Evolutionary conservation across 1,284 basidiomycete species (phyloP).

Genomic region (Coniophora puteana): DNA sequence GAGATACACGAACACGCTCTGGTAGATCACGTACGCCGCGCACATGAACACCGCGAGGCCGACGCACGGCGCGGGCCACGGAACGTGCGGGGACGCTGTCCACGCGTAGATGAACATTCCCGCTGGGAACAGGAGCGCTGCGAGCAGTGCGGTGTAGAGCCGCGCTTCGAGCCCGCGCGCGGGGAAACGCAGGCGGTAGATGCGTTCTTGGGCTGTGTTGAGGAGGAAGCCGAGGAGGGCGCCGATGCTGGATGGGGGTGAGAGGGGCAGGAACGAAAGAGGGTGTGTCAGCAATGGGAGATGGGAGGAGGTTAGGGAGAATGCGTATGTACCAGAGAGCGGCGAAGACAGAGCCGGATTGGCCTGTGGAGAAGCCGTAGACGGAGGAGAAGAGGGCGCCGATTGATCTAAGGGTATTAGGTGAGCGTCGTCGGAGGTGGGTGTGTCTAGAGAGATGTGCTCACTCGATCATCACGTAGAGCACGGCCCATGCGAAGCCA

Average conservation of each 20-base stretch:
- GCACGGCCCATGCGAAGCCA: slow-evolving; percentile 72
- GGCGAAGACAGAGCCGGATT: slow-evolving; percentile 58
- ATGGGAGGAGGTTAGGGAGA: neutral
- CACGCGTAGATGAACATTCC: slow-evolving; percentile 69
- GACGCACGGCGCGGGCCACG: slow-evolving; percentile 55
- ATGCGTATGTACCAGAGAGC: slow-evolving; percentile 48
- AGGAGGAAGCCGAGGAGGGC: slow-evolving; percentile 49
- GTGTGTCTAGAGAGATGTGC: slow-evolving; percentile 15
- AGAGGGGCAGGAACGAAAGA: slow-evolving; percentile 2
- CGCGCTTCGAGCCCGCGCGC: slow-evolving; percentile 68
- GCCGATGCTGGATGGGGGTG: slow-evolving; percentile 45
- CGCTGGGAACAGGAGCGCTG: slow-evolving; percentile 57
- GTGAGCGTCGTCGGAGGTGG: neutral
- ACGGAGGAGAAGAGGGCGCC: slow-evolving; percentile 55
- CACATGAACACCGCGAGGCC: slow-evolving; percentile 55
- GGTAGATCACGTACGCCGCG: slow-evolving; percentile 54
- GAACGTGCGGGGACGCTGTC: slow-evolving; percentile 48
- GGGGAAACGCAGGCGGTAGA: slow-evolving; percentile 36
- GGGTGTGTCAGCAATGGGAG: too few species aligned
- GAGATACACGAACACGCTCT: slow-evolving; percentile 62
- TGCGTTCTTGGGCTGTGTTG: slow-evolving; percentile 58
- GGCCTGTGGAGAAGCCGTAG: slow-evolving; percentile 60
- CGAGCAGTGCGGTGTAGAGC: slow-evolving; percentile 65
- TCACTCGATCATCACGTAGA: slow-evolving; percentile 63
- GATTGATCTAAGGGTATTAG: slow-evolving; percentile 43